phyloP scores from a whole-genome alignment of 164 flowering plant species.

The Vitis cinerea region DNA sequence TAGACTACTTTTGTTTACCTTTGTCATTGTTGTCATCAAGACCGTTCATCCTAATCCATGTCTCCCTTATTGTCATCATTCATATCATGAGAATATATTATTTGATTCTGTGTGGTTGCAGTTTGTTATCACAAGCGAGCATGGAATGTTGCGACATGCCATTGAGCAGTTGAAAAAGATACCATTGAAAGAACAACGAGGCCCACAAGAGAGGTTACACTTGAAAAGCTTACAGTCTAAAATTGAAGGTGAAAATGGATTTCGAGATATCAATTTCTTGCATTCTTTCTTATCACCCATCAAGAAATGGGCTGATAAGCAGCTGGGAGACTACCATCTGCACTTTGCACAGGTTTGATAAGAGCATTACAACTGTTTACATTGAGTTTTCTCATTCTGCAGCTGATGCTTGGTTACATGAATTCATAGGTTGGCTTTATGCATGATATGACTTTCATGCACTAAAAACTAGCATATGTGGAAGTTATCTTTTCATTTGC shows the following conservation, averaged over 20 bases:
- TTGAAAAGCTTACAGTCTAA: slow-evolving; percentile 69
- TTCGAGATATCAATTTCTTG: slow-evolving; percentile 64
- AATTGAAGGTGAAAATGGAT: slow-evolving; percentile 58
- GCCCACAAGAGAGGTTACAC: slow-evolving; percentile 85
- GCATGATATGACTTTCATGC: no score
- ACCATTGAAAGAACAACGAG: slow-evolving; percentile 90
- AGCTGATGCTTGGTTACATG: not conserved
- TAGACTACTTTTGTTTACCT: no score
- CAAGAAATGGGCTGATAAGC: slow-evolving; percentile 87
- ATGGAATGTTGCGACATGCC: slow-evolving; percentile 66
- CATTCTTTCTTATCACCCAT: slow-evolving; percentile 83
- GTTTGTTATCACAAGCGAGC: slow-evolving; percentile 85
- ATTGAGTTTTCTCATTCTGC: not conserved
- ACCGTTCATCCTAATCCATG: no score
- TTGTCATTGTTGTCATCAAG: no score
- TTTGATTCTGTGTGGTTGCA: slow-evolving; percentile 26
- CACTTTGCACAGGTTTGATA: slow-evolving; percentile 75
- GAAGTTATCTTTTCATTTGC: no score
- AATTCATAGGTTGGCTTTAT: no score
- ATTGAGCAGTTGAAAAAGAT: slow-evolving; percentile 79
- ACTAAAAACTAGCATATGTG: no score
- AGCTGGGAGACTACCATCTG: slow-evolving; percentile 82
- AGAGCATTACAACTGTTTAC: not conserved
- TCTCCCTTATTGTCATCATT: not conserved
- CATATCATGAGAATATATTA: not conserved